A percentile compares a stretch with the other conserved stretches of the same genome.
These are phyloP conservation scores for Lunasporangiospora selenospora DNA, from an alignment of 192 early-diverging fungal genomes.

Conservation along the genomic window DNA sequence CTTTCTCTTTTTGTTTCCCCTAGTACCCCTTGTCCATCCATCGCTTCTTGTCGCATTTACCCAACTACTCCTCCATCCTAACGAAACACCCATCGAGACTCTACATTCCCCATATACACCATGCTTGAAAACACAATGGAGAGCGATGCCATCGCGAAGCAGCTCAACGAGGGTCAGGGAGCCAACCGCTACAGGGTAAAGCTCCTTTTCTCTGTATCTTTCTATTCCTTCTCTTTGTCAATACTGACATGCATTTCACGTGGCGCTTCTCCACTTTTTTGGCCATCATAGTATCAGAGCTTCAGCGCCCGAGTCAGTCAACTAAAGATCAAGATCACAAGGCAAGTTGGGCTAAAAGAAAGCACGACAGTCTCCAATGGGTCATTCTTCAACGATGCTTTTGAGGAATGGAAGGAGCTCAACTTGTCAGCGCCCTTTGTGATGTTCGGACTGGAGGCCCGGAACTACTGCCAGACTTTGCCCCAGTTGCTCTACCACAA, in stretches of 20 bases:
- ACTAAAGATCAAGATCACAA: constrained; percentile 86
- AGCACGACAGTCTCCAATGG: constrained; percentile 61
- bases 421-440: constrained; percentile 88
- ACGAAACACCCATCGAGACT: no score
- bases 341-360: constrained; percentile 63
- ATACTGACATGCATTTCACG: constrained; percentile 39
- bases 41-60: no score
- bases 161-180: constrained; percentile 70
- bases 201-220: background rate
- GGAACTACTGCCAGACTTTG: constrained; percentile 71
- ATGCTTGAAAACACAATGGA: constrained; percentile 36
- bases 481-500: constrained; percentile 94
- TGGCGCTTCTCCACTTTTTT: constrained; percentile 18
- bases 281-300: constrained; percentile 72
- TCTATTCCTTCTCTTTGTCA: constrained; percentile 1
- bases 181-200: constrained; percentile 72
- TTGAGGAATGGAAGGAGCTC: constrained; percentile 89
- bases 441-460: constrained; percentile 72
- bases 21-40: no score
- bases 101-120: no score
- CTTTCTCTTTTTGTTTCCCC: no score
- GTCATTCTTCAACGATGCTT: constrained; percentile 85
- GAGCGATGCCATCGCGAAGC: constrained; percentile 51
- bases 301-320: constrained; percentile 74
- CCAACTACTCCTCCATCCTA: no score